These are phyloP conservation scores for Basidioascus undulatus DNA, from an alignment of 768 basidiomycete species.

Conservation along the genomic window DNA sequence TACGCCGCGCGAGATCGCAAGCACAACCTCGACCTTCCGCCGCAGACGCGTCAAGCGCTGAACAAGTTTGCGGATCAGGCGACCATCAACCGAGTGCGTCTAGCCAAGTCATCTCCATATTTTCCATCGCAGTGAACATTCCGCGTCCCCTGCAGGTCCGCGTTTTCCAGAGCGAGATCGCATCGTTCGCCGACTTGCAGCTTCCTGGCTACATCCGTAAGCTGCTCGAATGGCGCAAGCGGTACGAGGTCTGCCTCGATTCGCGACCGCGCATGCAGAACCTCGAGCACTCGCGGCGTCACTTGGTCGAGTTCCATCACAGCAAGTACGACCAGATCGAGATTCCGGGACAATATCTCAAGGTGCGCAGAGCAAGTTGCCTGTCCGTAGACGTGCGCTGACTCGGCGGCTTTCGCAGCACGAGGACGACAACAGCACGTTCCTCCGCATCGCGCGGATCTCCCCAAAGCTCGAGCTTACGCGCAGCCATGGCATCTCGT, in stretches of 20 bases:
- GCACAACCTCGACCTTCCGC: conserved; percentile 1
- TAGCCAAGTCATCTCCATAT: too few species aligned
- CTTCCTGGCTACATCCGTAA: conserved; percentile 77
- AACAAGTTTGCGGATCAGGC: too few species aligned
- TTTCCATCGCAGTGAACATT: too few species aligned
- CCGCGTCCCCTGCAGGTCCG: too few species aligned
- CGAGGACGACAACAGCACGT: conserved; percentile 77
- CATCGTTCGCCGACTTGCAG: too few species aligned
- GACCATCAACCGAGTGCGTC: too few species aligned
- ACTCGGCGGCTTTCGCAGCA: conserved; percentile 29
- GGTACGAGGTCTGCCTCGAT: conserved; percentile 64
- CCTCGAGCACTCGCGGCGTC: conserved; percentile 67
- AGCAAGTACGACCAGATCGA: conserved; percentile 94
- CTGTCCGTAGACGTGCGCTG: background rate
- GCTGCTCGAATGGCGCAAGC: conserved; percentile 83
- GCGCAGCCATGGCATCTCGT: conserved; percentile 60
- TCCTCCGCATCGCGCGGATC: conserved; percentile 75
- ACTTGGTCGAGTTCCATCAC: conserved; percentile 92
- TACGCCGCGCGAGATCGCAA: too few species aligned
- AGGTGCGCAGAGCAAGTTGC: conserved; percentile 33
- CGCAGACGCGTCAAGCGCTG: too few species aligned
- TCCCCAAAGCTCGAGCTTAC: conserved; percentile 73
- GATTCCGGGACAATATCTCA: conserved; percentile 94
- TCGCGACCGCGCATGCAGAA: conserved; percentile 58
- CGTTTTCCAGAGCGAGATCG: too few species aligned